Evolutionary conservation across 2,329 filamentous ascomycete genomes (phyloP), one percentile per base, ranked within the genome.

Genomic region (Tolypocladium endophyticum): DNA sequence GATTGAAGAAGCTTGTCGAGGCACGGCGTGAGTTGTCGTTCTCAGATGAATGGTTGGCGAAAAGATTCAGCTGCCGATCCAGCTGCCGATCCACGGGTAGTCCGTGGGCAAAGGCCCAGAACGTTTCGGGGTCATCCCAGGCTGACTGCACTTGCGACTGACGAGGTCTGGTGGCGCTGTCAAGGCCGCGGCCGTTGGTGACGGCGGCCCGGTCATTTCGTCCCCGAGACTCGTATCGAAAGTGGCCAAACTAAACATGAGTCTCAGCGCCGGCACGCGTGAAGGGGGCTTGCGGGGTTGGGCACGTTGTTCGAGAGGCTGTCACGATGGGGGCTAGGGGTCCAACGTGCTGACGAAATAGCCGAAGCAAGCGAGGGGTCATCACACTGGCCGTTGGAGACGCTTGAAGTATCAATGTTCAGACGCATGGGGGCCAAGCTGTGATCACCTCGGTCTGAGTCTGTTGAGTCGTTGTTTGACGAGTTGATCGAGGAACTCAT

Each of bases 311-410:
- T 54, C 20, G 30, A 54, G 30, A 23, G 36, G 50, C 11, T 55
- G 12, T 55, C 43, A 33, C 58, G 56, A 28, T 57, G 55, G 30
- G 58, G 55, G 25, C 58, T 59, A 2, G 58, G 58, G 35, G 58
- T 59, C 55, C 54, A 38, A 23, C 54, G 55, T 23, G 43, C 55
- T 11, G 58, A 57, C 35, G 30, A 45, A 3, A 7, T 20, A 28
- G 25, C 36, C 2, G 57, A 41, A 35, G 28, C 35, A 28, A n/a
- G 25, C 12, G n/a, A 6, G n/a, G 36, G 16, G 8, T 9, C n/a
- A 8, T 35, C 36, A 18, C 14, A 28, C 23, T n/a, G 36, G 6
- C 8, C 2, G 7, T 6, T 18, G 14, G 47, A 7, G 18, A 23
- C 3, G 11, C 14, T 18, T 23, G 35, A 11, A 36, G n/a, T 23